Percentiles rank a stretch among this genome's conserved stretches.
phyloP scores from a whole-genome alignment of 495 filamentous ascomycete genomes.

The Penicillium macrosclerotiorum region DNA sequence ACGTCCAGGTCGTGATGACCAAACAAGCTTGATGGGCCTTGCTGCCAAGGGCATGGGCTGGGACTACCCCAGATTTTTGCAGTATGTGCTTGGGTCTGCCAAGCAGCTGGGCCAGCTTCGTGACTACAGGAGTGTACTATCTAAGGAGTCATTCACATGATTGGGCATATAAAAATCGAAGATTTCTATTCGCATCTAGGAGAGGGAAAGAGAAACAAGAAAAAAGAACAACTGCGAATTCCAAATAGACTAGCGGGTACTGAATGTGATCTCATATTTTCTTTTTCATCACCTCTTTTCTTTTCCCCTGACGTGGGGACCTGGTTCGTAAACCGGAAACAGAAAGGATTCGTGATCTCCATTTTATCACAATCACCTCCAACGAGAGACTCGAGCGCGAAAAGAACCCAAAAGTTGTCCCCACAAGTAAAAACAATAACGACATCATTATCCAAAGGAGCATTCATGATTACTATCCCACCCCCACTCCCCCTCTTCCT shows the following conservation, averaged over 20 bases:
- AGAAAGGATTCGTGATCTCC: neutral
- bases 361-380: slow-evolving; percentile 3
- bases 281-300: neutral
- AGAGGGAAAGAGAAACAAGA: neutral
- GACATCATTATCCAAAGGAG: too few relatives aligned
- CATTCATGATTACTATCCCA: too few relatives aligned
- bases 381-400: neutral
- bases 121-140: slow-evolving; percentile 7
- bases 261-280: slow-evolving; percentile 3
- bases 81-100: slow-evolving; percentile 14
- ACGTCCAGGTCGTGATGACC: slow-evolving; percentile 27
- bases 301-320: neutral
- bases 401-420: too few relatives aligned
- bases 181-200: too few relatives aligned
- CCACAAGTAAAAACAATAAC: too few relatives aligned
- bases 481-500: too few relatives aligned
- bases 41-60: slow-evolving; percentile 21
- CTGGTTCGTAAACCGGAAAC: neutral
- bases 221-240: neutral
- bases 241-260: neutral
- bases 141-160: neutral
- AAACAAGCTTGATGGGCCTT: slow-evolving; percentile 22
- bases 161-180: too few relatives aligned
- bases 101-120: slow-evolving; percentile 8
- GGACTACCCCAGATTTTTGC: slow-evolving; percentile 16